Evolutionary conservation across 805 yeast genomes (phyloP).

Genomic region (Wickerhamiella alocasiicola): DNA sequence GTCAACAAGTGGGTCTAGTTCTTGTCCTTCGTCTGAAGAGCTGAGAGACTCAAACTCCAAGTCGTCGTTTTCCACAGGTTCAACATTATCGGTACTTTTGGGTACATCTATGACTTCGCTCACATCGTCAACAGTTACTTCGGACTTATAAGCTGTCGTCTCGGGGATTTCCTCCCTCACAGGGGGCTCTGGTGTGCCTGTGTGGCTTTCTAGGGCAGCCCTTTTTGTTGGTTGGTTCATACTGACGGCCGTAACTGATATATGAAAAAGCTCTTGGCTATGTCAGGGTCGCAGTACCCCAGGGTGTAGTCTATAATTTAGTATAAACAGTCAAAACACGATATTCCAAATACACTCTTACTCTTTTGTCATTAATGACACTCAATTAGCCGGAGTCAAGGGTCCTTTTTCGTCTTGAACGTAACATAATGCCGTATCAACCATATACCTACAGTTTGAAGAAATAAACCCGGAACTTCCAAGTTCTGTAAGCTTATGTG

Average conservation of each 20-base stretch:
- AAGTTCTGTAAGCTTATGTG: no score
- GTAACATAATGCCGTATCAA: no score
- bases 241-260: no score
- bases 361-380: no score
- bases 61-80: background rate
- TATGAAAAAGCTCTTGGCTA: no score
- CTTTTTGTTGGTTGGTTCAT: conserved; percentile 8
- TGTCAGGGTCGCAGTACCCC: no score
- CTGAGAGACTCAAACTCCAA: conserved; percentile 50
- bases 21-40: conserved; percentile 30
- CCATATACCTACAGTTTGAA: no score
- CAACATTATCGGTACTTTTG: background rate
- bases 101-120: background rate
- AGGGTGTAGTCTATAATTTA: no score
- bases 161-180: background rate
- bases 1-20: conserved; percentile 16
- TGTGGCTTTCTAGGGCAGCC: conserved; percentile 3
- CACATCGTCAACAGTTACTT: conserved; percentile 3
- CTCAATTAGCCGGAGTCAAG: no score
- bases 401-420: no score
- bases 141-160: background rate
- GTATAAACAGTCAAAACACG: no score
- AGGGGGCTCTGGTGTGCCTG: conserved; percentile 2
- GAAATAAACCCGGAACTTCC: no score
- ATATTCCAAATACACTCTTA: background rate